These are phyloP conservation scores for Candida adriatica DNA, from an alignment of 805 yeast genomes.

Conservation along the genomic window DNA sequence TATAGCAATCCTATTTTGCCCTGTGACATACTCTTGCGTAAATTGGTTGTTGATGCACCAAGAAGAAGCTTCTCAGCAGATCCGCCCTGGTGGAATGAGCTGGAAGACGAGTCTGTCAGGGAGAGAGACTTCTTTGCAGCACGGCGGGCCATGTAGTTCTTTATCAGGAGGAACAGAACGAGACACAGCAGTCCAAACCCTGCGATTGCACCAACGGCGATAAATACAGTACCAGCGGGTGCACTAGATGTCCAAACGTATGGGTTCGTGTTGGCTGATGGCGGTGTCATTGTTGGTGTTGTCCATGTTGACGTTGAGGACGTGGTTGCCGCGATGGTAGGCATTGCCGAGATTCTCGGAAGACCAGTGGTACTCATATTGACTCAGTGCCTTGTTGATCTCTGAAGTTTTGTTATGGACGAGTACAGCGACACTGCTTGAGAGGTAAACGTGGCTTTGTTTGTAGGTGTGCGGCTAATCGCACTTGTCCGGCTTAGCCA, in stretches of 20 bases:
- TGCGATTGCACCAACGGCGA: constrained; percentile 67
- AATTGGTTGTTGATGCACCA: constrained; percentile 2
- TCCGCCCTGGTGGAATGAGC: constrained; percentile 12
- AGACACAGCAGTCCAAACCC: constrained; percentile 51
- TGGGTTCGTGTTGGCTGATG: constrained; percentile 58
- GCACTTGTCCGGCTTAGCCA: no score
- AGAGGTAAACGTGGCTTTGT: no score
- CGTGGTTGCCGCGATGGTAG: constrained; percentile 4
- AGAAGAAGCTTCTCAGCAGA: constrained; percentile 5
- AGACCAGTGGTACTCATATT: constrained; percentile 4
- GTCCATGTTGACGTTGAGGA: constrained; percentile 17
- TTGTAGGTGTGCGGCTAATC: no score
- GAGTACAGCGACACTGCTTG: no score
- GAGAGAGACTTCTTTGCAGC: constrained; percentile 40
- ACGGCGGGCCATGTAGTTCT: constrained; percentile 42
- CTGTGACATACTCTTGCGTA: constrained; percentile 10
- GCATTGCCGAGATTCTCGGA: constrained; percentile 11
- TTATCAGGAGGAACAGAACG: constrained; percentile 43
- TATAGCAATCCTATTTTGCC: constrained; percentile 18
- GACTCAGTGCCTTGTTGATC: no score
- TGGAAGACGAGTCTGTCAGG: constrained; percentile 15
- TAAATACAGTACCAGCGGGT: constrained; percentile 78
- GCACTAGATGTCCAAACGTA: constrained; percentile 42
- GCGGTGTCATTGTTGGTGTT: constrained; percentile 37
- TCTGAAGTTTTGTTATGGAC: no score